These are phyloP conservation scores for Heterobasidion occidentale DNA, from an alignment of 1,284 basidiomycete genomes.

Conservation along the genomic window DNA sequence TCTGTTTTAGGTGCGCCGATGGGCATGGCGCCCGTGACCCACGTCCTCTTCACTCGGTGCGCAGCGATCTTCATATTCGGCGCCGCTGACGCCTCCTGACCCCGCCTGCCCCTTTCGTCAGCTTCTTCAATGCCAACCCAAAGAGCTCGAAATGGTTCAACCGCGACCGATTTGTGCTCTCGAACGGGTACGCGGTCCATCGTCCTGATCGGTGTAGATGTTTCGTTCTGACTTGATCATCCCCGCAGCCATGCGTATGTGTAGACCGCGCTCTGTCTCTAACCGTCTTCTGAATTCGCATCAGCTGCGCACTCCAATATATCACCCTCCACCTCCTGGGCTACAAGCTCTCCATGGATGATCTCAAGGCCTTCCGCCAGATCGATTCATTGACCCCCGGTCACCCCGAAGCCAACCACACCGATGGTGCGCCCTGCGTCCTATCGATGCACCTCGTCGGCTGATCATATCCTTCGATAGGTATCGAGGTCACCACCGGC, in stretches of 20 bases:
- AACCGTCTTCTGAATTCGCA: background rate
- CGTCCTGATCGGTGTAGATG: background rate
- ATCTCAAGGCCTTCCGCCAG: conserved; percentile 82
- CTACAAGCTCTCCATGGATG: conserved; percentile 78
- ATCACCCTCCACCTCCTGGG: conserved; percentile 78
- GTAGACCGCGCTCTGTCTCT: conserved; percentile 19
- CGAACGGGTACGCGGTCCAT: conserved; percentile 54
- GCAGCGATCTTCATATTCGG: conserved; percentile 2
- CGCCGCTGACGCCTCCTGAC: background rate
- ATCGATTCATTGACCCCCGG: conserved; percentile 86
- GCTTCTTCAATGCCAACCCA: conserved; percentile 83
- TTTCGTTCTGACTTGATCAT: conserved; percentile 1
- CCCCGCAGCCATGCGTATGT: conserved; percentile 53
- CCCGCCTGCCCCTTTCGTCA: conserved; percentile 18
- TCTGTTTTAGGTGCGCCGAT: conserved; percentile 68
- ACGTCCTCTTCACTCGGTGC: conserved; percentile 79
- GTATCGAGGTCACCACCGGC: conserved; percentile 93
- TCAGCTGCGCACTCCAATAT: conserved; percentile 81
- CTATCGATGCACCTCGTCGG: background rate
- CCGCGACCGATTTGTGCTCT: conserved; percentile 85
- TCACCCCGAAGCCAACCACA: conserved; percentile 86
- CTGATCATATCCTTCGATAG: conserved; percentile 22
- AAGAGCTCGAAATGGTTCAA: conserved; percentile 89
- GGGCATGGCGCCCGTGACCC: conserved; percentile 87
- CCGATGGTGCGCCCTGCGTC: conserved; percentile 51